Conservation (phyloP, 139 green algal genomes). For the Chlamydomonas asymmetrica region DNA sequence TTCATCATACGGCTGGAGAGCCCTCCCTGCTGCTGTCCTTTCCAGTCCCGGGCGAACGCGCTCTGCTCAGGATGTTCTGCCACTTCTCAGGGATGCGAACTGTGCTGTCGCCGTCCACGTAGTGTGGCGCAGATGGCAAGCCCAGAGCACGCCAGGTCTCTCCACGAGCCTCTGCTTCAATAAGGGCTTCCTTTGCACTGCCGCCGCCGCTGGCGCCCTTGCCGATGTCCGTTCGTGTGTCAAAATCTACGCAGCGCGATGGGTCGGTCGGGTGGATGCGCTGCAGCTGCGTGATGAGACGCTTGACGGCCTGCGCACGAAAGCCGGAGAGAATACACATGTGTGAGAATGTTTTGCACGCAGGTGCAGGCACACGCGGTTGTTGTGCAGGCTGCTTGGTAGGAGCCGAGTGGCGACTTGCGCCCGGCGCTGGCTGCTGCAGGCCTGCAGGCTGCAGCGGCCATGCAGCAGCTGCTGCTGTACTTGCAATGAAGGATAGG, state of each 20-base stretch:
- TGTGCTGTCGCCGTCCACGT: constrained; percentile 60
- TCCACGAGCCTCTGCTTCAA: constrained; percentile 62
- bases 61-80: constrained; percentile 9
- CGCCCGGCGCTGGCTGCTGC: too few species aligned
- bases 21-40: constrained; percentile 5
- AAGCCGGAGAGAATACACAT: too few species aligned
- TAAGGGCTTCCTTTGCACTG: constrained; percentile 56
- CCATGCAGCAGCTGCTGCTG: too few species aligned
- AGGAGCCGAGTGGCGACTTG: too few species aligned
- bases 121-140: constrained; percentile 62
- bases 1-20: too few species aligned
- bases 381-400: too few species aligned
- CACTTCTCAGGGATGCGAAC: constrained; percentile 36
- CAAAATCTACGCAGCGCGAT: constrained; percentile 82
- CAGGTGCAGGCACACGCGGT: too few species aligned
- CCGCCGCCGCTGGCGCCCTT: constrained; percentile 44
- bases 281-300: constrained; percentile 87
- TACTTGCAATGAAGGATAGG: too few species aligned
- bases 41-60: not conserved
- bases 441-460: too few species aligned
- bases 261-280: constrained; percentile 84
- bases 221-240: constrained; percentile 55
- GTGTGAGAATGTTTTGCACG: too few species aligned
- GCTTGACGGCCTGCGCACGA: constrained; percentile 77
- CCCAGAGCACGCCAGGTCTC: constrained; percentile 54